These are phyloP conservation scores for Reutealis trisperma DNA, from an alignment of 345 rosid genomes.

Conservation along the genomic window DNA sequence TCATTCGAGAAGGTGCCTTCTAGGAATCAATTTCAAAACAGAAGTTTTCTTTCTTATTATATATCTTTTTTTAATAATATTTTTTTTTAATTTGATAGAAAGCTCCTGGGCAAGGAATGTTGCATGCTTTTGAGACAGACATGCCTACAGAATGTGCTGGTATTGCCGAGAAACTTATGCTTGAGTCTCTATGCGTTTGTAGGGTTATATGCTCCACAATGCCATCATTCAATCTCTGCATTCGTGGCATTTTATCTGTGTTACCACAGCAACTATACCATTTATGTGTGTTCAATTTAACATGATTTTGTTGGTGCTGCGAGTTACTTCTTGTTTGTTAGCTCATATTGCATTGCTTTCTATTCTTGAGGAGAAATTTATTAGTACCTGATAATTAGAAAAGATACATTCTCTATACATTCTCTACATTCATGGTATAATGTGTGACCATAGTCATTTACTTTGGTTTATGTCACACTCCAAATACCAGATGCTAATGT, in stretches of 20 bases:
- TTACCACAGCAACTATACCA: background rate
- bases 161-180: constrained; percentile 36
- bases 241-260: background rate
- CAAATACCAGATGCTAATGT: background rate
- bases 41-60: background rate
- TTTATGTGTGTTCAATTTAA: background rate
- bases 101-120: constrained; percentile 30
- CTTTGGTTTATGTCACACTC: background rate
- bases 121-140: constrained; percentile 65
- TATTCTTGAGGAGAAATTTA: background rate
- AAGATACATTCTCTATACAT: background rate
- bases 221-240: background rate
- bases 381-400: background rate
- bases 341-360: background rate
- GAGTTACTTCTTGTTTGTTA: background rate
- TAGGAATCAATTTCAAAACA: constrained; percentile 7
- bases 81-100: constrained; percentile 37
- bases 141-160: constrained; percentile 49
- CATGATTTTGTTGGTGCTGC: background rate
- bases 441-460: background rate
- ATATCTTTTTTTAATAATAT: constrained; percentile 13
- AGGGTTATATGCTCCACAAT: background rate
- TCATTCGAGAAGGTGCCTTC: constrained; percentile 46
- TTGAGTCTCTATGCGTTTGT: background rate
- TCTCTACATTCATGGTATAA: background rate